phyloP scores from a whole-genome alignment of 2,329 filamentous ascomycete species.

The Daldinia sp. region DNA sequence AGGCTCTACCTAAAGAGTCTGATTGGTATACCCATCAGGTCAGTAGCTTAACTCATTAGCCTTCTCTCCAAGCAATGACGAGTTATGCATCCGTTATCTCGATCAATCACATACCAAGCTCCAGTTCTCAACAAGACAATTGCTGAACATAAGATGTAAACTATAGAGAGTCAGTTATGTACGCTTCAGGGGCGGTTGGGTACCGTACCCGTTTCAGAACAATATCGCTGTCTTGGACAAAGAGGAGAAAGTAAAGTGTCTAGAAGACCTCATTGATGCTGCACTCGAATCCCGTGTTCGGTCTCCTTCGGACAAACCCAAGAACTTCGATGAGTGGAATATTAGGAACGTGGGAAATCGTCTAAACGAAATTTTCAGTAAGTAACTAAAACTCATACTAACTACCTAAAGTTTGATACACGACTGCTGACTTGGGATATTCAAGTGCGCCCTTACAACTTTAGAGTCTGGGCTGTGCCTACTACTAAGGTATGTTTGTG shows the following conservation, averaged over 20 bases:
- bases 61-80: neutral
- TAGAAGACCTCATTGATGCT: slow-evolving; percentile 6
- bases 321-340: slow-evolving; percentile 3
- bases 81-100: neutral
- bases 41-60: neutral
- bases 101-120: neutral
- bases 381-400: neutral
- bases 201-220: slow-evolving; percentile 2
- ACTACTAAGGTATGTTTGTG: neutral
- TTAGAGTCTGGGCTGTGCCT: slow-evolving; percentile 2
- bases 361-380: slow-evolving; percentile 2
- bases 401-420: neutral
- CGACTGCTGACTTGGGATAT: neutral
- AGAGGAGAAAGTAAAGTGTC: neutral
- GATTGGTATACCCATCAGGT: slow-evolving; percentile 10
- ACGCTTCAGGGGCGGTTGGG: neutral
- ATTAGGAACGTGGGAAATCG: neutral
- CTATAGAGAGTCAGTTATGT: slow-evolving; percentile 3
- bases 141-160: neutral
- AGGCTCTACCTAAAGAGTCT: slow-evolving; percentile 1
- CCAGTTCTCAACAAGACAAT: neutral
- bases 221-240: neutral
- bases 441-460: slow-evolving; percentile 4
- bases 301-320: neutral
- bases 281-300: neutral